Base-by-base conservation (phyloP, 1,284 basidiomycete genomes). In the Cryptococcus amylolentus region DNA sequence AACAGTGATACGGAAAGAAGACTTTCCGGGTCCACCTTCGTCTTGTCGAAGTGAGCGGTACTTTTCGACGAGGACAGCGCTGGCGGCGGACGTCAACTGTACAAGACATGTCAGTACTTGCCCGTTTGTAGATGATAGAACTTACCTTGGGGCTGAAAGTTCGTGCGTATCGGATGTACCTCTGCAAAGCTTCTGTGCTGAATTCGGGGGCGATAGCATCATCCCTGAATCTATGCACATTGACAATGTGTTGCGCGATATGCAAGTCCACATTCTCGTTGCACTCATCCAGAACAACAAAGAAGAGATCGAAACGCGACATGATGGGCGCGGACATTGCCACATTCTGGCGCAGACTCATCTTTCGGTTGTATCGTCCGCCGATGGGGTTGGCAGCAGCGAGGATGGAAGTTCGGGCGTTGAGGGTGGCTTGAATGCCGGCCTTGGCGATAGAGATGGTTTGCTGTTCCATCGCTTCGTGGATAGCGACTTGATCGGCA, bases 391-490 rank as follows among this genome's bases (percentile, higher is more conserved):
- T 99, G 18, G 96, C 95, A 23, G 96, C 96, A 1, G 96, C 96
- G 27, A 99, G 84, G 63, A 99, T 98, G 1, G 93, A 96, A 0
- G 95, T 98, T 12, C 95, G 87, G 0, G 96, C 96, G 69, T 99
- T 98, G 50, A 99, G 84, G 0, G 96, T 99, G 1, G 96, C 95
- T 72, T 98, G 95, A 65, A 98, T 98, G 60, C 96, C 96, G 3
- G 96, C 96, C 77, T 99, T 98, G 52, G 96, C 96, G 65, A 98
- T 98, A 38, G 93, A 97, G 70, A 98, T 98, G 1, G 95, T 98
- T 80, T 98, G 95, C 79, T 98, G 95, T 85, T 98, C 95, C 95
- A 98, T 98, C 2, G 96, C 94, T 82, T 98, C 95, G 83, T 99
- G 96, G 66, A 99, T 98, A 38, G 96, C 96, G 44, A 98, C 93